Evolutionary conservation across 352 stramenopile genomes (phyloP), one percentile per base, ranked within the genome.

Genomic region (Phytophthora cajani): DNA sequence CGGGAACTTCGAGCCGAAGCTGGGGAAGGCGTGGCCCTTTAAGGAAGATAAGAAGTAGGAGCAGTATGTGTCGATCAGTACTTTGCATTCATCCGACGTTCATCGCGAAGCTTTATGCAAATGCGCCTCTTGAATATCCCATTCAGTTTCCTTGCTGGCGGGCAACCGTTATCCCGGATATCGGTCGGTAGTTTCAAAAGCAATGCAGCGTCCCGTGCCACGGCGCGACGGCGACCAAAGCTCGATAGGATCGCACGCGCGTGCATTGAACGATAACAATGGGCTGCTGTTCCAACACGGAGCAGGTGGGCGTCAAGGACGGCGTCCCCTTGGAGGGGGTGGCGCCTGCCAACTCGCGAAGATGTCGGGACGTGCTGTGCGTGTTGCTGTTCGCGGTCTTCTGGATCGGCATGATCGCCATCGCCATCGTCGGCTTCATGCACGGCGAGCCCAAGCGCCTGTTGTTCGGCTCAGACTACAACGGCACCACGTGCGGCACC

Each of bases 331-430:
- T 75, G 30, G 56, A 67, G 9, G 82, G 82, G 9, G 85, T 93
- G n/a, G 74, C 79, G 3, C 87, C 87, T 8, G 82, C 83, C 0
- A 77, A 40, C 1, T 75, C 73, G 46, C 79, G 85, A 12, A 91
- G 90, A 54, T 95, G 85, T 47, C 82, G 87, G 47, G 88, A 95
- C 61, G 72, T 83, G 12, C 74, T 93, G 11, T 95, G 87, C 56
- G 71, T 75, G 2, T 7, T 93, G 19, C 30, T 94, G 14, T 95
- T 95, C 55, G 33, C 73, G 2, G 77, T 87, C n/a, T 94, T 92
- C 67, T 93, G 87, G 87, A 40, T 89, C 38, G 87, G 85, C 4
- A 94, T 93, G 82, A 23, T 86, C 25, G 68, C 77, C n/a, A 80
- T 95, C 27, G 80, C 81, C 0, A 61, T 75, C 25, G 33, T 91